Evolutionary conservation across 2,329 filamentous ascomycete genomes (phyloP).

Genomic region (Aspergillus pseudoviridinutans): DNA sequence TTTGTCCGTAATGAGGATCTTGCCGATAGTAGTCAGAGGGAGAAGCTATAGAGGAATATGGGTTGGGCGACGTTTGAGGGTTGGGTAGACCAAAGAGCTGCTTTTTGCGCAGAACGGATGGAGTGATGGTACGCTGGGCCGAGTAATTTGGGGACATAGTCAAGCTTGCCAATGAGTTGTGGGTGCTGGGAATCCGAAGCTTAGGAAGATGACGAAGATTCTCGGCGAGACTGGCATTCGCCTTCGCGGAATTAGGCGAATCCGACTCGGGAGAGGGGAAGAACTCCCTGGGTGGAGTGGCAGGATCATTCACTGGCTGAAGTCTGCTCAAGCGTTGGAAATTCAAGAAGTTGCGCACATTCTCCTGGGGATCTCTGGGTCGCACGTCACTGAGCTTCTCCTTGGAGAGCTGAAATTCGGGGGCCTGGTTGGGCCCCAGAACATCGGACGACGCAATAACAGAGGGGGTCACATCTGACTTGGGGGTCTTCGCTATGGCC

Average conservation of each 20-base stretch:
- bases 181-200: too few species aligned
- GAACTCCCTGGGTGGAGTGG: slow-evolving; percentile 52
- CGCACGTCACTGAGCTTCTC: too few species aligned
- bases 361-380: too few species aligned
- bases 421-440: slow-evolving; percentile 61
- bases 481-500: too few species aligned
- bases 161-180: too few species aligned
- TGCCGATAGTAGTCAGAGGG: too few species aligned
- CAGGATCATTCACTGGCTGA: slow-evolving; percentile 47
- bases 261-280: slow-evolving; percentile 3
- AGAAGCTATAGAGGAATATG: too few species aligned
- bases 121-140: slow-evolving; percentile 10
- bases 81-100: too few species aligned
- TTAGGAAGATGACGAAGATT: slow-evolving; percentile 1
- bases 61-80: too few species aligned
- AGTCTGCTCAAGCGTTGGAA: slow-evolving; percentile 45
- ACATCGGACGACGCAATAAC: slow-evolving; percentile 87
- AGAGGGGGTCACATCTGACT: slow-evolving; percentile 73
- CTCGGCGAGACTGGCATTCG: neutral
- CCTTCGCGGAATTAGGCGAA: neutral
- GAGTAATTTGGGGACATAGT: too few species aligned
- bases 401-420: slow-evolving; percentile 23
- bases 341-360: slow-evolving; percentile 29
- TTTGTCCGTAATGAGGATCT: slow-evolving; percentile 7
- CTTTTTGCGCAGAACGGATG: neutral